Conservation (phyloP, 306 rosid genomes). For the Lathyrus tuberosus region DNA sequence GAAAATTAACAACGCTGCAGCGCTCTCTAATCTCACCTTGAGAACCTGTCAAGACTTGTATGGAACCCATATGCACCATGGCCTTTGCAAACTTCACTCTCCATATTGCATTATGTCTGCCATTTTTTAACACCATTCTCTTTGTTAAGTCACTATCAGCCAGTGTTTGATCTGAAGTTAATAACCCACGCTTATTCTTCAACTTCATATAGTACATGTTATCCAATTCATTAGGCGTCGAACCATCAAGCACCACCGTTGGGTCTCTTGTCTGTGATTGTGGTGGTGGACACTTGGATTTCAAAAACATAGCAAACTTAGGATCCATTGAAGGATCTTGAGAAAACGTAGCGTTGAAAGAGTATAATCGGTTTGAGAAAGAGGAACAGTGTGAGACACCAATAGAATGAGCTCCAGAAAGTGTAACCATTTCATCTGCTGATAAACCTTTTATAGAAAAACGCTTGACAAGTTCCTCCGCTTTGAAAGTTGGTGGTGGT, state of each 20-base stretch:
- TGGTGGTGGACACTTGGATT: conserved; percentile 40
- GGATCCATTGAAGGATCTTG: conserved; percentile 53
- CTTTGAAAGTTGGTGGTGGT: conserved; percentile 30
- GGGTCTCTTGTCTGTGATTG: not conserved
- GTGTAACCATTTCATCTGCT: conserved; percentile 52
- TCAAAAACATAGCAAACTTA: conserved; percentile 24
- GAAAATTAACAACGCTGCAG: conserved; percentile 34
- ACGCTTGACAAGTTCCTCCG: not conserved
- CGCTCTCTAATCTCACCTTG: conserved; percentile 45
- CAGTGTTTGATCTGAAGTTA: conserved; percentile 48
- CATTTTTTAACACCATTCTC: conserved; percentile 41
- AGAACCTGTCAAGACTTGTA: conserved; percentile 41
- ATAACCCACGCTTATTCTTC: conserved; percentile 42
- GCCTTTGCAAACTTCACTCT: conserved; percentile 44
- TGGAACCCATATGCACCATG: conserved; percentile 54
- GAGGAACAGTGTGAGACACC: conserved; percentile 50
- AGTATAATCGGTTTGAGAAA: conserved; percentile 44
- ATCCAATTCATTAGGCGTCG: conserved; percentile 49
- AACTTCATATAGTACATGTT: conserved; percentile 37
- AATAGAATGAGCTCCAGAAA: conserved; percentile 51
- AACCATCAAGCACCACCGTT: conserved; percentile 40
- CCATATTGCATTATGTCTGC: conserved; percentile 28
- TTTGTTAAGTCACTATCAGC: conserved; percentile 27
- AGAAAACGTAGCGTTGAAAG: conserved; percentile 39
- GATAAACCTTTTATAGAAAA: conserved; percentile 41